Evolutionary conservation across 495 filamentous ascomycete genomes (phyloP).

Genomic region (Terfezia claveryi): DNA sequence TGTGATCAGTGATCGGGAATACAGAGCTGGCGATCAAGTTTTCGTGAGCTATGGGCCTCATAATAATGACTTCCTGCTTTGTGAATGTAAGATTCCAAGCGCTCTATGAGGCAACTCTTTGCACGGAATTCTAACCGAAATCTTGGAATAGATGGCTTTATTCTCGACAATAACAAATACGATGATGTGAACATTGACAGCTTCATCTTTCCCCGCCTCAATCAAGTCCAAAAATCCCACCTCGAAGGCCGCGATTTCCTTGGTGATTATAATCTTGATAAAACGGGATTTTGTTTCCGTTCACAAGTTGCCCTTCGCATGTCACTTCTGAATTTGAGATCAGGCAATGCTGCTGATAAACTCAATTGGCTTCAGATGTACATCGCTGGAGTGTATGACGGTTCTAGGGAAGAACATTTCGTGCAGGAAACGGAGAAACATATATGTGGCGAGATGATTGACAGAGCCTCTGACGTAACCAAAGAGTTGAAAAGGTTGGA

Average conservation of each 20-base stretch:
- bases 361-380: constrained; percentile 8
- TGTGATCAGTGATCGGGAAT: constrained; percentile 33
- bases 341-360: not conserved
- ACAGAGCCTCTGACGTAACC: not conserved
- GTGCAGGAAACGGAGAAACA: constrained; percentile 5
- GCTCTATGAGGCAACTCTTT: not conserved
- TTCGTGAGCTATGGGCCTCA: constrained; percentile 63
- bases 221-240: constrained; percentile 24
- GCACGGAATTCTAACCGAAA: too few species aligned
- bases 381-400: constrained; percentile 10
- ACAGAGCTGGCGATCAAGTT: constrained; percentile 47
- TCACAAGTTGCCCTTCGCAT: constrained; percentile 46
- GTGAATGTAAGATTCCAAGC: constrained; percentile 30
- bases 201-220: constrained; percentile 35
- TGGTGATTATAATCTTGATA: constrained; percentile 40
- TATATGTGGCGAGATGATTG: not conserved
- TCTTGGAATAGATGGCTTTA: constrained; percentile 36
- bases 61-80: constrained; percentile 55
- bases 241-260: constrained; percentile 39
- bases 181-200: constrained; percentile 51
- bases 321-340: constrained; percentile 17
- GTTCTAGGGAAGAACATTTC: constrained; percentile 8
- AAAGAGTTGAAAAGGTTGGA: not conserved
- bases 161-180: constrained; percentile 41
- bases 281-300: constrained; percentile 40